phyloP scores from a whole-genome alignment of 1,139 yeast genomes.

The Suzukiozyma palmioleophila region DNA sequence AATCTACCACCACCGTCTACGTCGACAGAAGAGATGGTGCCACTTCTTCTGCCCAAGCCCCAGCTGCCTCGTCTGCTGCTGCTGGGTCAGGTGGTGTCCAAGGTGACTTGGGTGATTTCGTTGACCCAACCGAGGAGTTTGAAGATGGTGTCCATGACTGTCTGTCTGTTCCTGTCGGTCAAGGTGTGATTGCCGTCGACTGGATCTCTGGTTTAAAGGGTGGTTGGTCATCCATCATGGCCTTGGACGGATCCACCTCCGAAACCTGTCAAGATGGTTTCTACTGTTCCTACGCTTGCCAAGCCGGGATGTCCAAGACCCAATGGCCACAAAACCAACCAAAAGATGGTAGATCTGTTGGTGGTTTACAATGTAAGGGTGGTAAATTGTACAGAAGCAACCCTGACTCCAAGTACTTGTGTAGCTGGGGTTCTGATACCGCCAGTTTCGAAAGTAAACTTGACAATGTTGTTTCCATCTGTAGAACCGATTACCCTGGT shows the following conservation, averaged over 20 bases:
- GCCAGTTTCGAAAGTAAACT: slow-evolving; percentile 69
- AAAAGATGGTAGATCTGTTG: slow-evolving; percentile 79
- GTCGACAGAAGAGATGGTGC: slow-evolving; percentile 40
- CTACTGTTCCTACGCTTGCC: slow-evolving; percentile 96
- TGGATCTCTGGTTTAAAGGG: slow-evolving; percentile 51
- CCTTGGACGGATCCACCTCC: slow-evolving; percentile 61
- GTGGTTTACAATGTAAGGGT: slow-evolving; percentile 77
- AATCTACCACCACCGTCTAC: slow-evolving; percentile 74
- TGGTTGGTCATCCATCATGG: slow-evolving; percentile 85
- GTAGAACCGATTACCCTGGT: slow-evolving; percentile 99
- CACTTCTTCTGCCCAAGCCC: slow-evolving; percentile 8
- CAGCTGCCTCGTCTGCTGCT: slow-evolving; percentile 13
- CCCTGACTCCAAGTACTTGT: slow-evolving; percentile 56
- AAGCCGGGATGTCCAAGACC: slow-evolving; percentile 94
- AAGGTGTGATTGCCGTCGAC: slow-evolving; percentile 65
- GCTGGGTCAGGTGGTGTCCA: slow-evolving; percentile 29
- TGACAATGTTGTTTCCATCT: slow-evolving; percentile 67
- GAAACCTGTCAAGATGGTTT: slow-evolving; percentile 74
- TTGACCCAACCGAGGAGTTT: slow-evolving; percentile 50
- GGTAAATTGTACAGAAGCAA: slow-evolving; percentile 82
- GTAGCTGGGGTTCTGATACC: slow-evolving; percentile 77
- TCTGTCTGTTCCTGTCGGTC: slow-evolving; percentile 61
- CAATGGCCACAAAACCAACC: slow-evolving; percentile 94
- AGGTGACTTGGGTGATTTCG: slow-evolving; percentile 56
- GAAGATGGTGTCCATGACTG: slow-evolving; percentile 63